Evolutionary conservation across 73 alveolate species (phyloP).

Genomic region (Paramecium octaurelia): DNA sequence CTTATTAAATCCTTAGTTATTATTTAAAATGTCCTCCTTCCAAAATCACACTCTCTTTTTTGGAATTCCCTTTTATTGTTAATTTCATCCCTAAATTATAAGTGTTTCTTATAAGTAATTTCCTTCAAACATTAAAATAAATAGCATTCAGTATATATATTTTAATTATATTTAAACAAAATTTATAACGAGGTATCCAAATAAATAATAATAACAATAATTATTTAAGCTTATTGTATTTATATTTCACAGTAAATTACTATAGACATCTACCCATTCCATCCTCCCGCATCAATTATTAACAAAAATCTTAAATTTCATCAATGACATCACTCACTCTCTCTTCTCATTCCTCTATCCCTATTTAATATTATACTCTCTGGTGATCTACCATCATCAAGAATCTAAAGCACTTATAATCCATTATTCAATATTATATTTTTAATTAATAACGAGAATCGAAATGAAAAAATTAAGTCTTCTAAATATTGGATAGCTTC

Average conservation of each 20-base stretch:
- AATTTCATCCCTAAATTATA: background rate
- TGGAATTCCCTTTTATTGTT: background rate
- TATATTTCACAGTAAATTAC: background rate
- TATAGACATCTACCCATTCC: background rate
- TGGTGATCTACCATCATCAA: background rate
- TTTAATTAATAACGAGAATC: conserved; percentile 22
- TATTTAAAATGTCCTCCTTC: background rate
- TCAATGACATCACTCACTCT: background rate
- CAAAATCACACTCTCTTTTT: background rate
- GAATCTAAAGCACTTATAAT: background rate
- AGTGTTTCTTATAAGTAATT: background rate
- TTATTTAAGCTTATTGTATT: background rate
- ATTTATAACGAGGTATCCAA: background rate
- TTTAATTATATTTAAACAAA: background rate
- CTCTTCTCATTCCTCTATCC: background rate
- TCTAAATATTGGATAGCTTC: background rate
- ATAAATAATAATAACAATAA: background rate
- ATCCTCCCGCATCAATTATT: background rate
- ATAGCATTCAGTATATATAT: background rate
- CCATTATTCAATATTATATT: background rate
- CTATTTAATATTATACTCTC: background rate
- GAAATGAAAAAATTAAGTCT: conserved; percentile 14
- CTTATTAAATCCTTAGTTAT: background rate
- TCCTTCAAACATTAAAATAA: background rate
- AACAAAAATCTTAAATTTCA: background rate